Base-by-base conservation (phyloP, 768 basidiomycete genomes). In the Tylopilus rubrobrunneus region DNA sequence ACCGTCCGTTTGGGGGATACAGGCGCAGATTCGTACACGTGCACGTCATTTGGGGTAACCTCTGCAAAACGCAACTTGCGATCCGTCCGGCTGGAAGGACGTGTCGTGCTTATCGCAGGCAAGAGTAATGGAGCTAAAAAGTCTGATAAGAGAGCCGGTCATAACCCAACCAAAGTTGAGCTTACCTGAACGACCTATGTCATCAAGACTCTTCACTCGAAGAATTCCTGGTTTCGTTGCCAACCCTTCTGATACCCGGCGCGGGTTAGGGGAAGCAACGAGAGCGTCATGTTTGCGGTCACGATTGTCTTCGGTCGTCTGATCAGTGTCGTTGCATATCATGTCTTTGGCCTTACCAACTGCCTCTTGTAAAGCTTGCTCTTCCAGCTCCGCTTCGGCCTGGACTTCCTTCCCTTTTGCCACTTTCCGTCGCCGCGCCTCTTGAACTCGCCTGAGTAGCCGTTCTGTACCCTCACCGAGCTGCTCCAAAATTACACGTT, bases 11-110 rank as follows among this genome's bases (percentile, higher is more conserved):
- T 80, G n/a, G 90, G 90, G 4, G 91, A 90, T 2, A 86, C 74
- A 5, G 89, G 90, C 2, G 82, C 85, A 14, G 89, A 91, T 61
- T 90, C 87, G 62, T 92, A 92, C 1, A 92, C 85, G 67, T 89
- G 78, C 2, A 92, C 82, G 62, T 92, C 87, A n/a, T 79, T 70
- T 0, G 87, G 82, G 1, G 78, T 81, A 15, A 90, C 74, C 37
- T 91, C 84, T 31, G 89, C 87, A 62, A 93, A 93, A 17, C 90
- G 83, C 29, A 92, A 69, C 58, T 72, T 82, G 14, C 85, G 73
- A 46, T 73, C 62, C 1, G 78, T 57, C 70, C 81, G 48, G 66
- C 82, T 76, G 68, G 84, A 78, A 14, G 87, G 85, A 12, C 86
- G 82, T 14, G 81, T 82, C 51, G 70, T 77, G 51, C 74, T 72